Conservation (phyloP, 1,284 basidiomycete genomes). For the Tilletia indica region DNA sequence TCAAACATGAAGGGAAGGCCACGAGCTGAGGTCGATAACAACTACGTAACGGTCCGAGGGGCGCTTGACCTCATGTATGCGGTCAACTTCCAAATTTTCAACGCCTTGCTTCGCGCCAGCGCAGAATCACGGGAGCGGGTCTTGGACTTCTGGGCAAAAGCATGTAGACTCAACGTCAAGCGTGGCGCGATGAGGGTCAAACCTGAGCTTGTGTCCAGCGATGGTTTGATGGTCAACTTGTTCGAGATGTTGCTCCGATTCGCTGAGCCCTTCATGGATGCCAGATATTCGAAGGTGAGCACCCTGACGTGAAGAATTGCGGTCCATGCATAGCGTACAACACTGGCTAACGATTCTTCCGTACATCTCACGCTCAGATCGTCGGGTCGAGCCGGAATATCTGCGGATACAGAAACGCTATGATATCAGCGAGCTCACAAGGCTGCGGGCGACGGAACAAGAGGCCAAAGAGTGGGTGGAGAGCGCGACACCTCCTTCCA, state of each 20-base stretch:
- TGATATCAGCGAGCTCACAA: slow-evolving; percentile 42
- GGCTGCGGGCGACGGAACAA: slow-evolving; percentile 51
- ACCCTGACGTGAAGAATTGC: not conserved
- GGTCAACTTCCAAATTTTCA: slow-evolving; percentile 83
- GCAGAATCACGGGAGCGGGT: slow-evolving; percentile 77
- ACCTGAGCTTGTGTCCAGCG: slow-evolving; percentile 77
- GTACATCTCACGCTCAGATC: slow-evolving; percentile 58
- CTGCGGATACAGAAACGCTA: slow-evolving; percentile 45
- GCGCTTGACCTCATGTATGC: slow-evolving; percentile 60
- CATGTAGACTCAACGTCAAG: slow-evolving; percentile 75
- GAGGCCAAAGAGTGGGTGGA: slow-evolving; percentile 48
- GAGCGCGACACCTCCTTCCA: slow-evolving; percentile 21
- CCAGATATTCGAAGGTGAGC: slow-evolving; percentile 76
- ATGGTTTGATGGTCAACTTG: slow-evolving; percentile 90
- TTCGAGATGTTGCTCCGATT: slow-evolving; percentile 79
- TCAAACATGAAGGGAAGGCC: slow-evolving; percentile 35
- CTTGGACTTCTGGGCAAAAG: slow-evolving; percentile 76
- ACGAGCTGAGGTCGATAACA: slow-evolving; percentile 40
- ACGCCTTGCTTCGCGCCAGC: slow-evolving; percentile 79
- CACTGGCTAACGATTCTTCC: not conserved
- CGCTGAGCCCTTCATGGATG: slow-evolving; percentile 96
- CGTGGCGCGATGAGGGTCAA: slow-evolving; percentile 87
- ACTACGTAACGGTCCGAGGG: slow-evolving; percentile 38
- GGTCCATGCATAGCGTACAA: not conserved
- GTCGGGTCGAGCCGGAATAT: slow-evolving; percentile 83